Evolutionary conservation across 2,329 filamentous ascomycete genomes (phyloP).

Genomic region (Penicillium polonicum): DNA sequence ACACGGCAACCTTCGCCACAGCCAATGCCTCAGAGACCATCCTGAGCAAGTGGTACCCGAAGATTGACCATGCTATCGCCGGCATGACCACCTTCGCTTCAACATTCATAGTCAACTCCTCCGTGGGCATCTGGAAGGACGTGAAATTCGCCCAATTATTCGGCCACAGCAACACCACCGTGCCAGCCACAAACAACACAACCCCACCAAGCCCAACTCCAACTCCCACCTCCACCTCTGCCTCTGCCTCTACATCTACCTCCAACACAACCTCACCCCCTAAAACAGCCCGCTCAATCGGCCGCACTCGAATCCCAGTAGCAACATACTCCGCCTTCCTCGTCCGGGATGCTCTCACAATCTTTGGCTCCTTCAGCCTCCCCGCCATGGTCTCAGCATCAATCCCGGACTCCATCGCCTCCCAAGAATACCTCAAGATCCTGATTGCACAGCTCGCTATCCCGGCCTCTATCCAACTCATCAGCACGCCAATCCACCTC

Average conservation of each 20-base stretch:
- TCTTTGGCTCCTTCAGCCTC: conserved; percentile 56
- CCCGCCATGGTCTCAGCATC: conserved; percentile 48
- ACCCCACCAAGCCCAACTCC: conserved; percentile 7
- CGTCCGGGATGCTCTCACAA: conserved; percentile 76
- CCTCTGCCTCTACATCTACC: conserved; percentile 3
- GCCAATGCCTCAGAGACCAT: conserved; percentile 80
- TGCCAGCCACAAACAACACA: conserved; percentile 5
- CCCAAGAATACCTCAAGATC: conserved; percentile 80
- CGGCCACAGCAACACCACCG: conserved; percentile 28
- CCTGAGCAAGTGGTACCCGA: conserved; percentile 57
- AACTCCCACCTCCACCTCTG: not conserved
- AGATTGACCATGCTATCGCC: conserved; percentile 62
- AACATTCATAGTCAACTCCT: conserved; percentile 73
- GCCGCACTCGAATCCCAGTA: conserved; percentile 48
- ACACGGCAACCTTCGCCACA: conserved; percentile 83
- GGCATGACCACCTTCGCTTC: conserved; percentile 75
- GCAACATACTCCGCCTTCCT: conserved; percentile 62
- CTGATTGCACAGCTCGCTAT: conserved; percentile 79
- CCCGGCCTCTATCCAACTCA: conserved; percentile 72
- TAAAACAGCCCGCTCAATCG: conserved; percentile 28
- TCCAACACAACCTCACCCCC: conserved; percentile 16
- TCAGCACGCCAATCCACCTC: conserved; percentile 79
- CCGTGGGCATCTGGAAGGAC: conserved; percentile 77
- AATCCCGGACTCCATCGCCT: conserved; percentile 66
- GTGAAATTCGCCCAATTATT: conserved; percentile 79